These are phyloP conservation scores for Lactarius vividus DNA, from an alignment of 768 basidiomycete genomes.

Conservation along the genomic window DNA sequence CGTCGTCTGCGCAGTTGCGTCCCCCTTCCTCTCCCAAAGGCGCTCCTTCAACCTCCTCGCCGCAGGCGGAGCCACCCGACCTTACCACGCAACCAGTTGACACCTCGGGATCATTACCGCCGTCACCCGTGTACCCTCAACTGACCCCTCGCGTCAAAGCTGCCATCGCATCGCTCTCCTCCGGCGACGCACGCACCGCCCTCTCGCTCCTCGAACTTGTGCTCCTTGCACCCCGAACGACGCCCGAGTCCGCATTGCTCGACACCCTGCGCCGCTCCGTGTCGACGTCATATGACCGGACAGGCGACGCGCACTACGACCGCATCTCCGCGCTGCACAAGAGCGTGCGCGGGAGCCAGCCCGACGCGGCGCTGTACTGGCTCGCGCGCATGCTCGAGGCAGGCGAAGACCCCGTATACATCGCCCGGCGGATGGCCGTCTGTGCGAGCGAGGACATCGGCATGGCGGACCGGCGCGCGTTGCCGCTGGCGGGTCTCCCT, in stretches of 20 bases:
- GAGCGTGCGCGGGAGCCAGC: constrained; percentile 72
- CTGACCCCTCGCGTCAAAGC: constrained; percentile 48
- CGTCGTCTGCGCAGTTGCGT: neutral
- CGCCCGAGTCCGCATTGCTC: constrained; percentile 51
- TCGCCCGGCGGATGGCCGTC: constrained; percentile 71
- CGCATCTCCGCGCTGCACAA: constrained; percentile 87
- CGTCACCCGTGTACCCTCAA: constrained; percentile 36
- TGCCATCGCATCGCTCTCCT: constrained; percentile 51
- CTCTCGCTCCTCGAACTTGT: constrained; percentile 74
- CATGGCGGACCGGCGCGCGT: constrained; percentile 70
- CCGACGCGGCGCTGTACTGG: constrained; percentile 83
- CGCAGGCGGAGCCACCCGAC: neutral
- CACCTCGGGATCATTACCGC: neutral
- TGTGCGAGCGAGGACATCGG: constrained; percentile 88
- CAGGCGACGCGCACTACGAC: constrained; percentile 74
- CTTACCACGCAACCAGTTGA: constrained; percentile 24
- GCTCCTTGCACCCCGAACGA: constrained; percentile 42
- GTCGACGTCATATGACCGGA: constrained; percentile 67
- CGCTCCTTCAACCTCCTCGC: neutral
- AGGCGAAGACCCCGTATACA: constrained; percentile 79
- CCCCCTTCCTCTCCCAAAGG: constrained; percentile 14
- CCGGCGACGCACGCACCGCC: constrained; percentile 75
- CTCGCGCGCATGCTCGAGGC: constrained; percentile 78
- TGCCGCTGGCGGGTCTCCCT: constrained; percentile 58
- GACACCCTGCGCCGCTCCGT: constrained; percentile 58